Evolutionary conservation across 2,329 filamentous ascomycete species (phyloP).

Genomic region (Raffaelea ambrosiae): DNA sequence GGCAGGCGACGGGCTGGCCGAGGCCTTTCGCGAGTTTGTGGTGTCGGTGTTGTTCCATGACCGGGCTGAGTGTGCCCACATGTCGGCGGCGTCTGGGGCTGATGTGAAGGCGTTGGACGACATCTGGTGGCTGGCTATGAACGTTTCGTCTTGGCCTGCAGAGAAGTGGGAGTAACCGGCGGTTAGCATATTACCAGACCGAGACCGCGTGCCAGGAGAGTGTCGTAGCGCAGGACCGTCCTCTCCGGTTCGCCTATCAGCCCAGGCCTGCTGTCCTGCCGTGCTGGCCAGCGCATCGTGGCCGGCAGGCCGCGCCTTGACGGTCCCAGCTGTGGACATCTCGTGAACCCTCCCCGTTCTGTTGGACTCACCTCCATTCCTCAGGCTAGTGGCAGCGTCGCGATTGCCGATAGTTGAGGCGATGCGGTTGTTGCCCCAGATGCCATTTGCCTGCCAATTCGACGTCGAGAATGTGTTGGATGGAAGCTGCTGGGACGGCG

Average conservation of each 20-base stretch:
- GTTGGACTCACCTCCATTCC: neutral
- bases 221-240: too few relatives aligned
- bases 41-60: conserved; percentile 52
- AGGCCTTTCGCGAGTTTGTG: conserved; percentile 32
- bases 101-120: neutral
- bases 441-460: conserved; percentile 30
- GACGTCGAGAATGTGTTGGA: conserved; percentile 25
- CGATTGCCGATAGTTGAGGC: conserved; percentile 25
- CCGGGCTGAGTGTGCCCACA: conserved; percentile 28
- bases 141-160: conserved; percentile 22
- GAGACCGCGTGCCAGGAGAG: too few relatives aligned
- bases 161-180: too few relatives aligned
- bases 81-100: neutral
- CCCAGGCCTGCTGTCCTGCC: too few relatives aligned
- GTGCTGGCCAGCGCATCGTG: too few relatives aligned
- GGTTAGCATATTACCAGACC: too few relatives aligned
- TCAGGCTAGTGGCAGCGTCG: conserved; percentile 29
- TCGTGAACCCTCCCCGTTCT: too few relatives aligned
- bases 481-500: conserved; percentile 28
- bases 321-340: too few relatives aligned
- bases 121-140: conserved; percentile 14
- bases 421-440: conserved; percentile 37
- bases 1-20: conserved; percentile 50
- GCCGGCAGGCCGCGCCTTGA: too few relatives aligned
- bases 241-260: too few relatives aligned